A percentile compares a stretch with the other conserved stretches of the same genome.
phyloP scores from a whole-genome alignment of 306 rosid species.

The Castanopsis chinensis region DNA sequence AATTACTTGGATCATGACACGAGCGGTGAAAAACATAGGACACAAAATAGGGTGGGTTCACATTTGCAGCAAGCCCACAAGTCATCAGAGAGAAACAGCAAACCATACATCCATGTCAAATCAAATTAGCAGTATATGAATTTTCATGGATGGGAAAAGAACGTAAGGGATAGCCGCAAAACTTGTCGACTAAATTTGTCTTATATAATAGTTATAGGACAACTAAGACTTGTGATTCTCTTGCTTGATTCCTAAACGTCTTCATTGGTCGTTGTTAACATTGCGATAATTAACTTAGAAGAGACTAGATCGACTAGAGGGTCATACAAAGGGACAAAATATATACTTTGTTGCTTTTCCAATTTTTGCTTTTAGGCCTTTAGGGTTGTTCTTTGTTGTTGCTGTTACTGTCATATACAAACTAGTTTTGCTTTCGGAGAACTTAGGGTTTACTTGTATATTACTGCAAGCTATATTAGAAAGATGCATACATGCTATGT shows the following conservation, averaged over 20 bases:
- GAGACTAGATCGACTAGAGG: too few relatives aligned
- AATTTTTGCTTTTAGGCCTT: neutral
- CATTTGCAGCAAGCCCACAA: constrained; percentile 25
- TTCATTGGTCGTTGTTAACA: too few relatives aligned
- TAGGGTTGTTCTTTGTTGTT: neutral
- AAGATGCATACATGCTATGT: too few relatives aligned
- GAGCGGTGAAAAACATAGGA: constrained; percentile 19
- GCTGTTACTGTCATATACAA: neutral
- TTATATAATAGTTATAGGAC: too few relatives aligned
- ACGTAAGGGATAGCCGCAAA: neutral
- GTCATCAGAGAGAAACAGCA: neutral
- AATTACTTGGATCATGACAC: neutral
- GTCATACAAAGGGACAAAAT: neutral
- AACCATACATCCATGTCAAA: constrained; percentile 8
- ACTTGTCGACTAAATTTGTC: neutral
- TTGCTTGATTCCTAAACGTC: too few relatives aligned
- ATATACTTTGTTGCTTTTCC: neutral
- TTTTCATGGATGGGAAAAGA: neutral
- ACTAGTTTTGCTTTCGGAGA: too few relatives aligned
- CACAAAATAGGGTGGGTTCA: constrained; percentile 42
- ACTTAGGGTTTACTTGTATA: too few relatives aligned
- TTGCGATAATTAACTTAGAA: too few relatives aligned
- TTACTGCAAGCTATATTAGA: too few relatives aligned
- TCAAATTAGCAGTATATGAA: neutral
- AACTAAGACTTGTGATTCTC: too few relatives aligned